These are phyloP conservation scores for Xerocomellus dryophilus DNA, from an alignment of 768 basidiomycete species.

Conservation along the genomic window DNA sequence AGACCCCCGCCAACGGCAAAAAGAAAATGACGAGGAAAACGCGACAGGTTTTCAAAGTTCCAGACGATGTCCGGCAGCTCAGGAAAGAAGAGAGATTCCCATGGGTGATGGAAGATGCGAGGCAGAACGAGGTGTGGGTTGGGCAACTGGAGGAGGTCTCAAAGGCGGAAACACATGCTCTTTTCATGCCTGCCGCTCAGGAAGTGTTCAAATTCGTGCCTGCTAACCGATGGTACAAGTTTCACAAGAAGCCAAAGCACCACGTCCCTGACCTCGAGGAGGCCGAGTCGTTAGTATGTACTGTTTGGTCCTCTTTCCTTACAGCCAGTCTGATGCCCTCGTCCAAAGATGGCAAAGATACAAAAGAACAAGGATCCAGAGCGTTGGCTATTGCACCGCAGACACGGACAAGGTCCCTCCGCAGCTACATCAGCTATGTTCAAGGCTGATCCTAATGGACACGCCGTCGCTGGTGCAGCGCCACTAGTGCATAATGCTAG, in stretches of 20 bases:
- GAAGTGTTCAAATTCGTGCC: conserved; percentile 87
- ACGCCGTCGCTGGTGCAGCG: conserved; percentile 37
- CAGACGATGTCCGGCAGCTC: conserved; percentile 74
- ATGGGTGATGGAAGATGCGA: conserved; percentile 87
- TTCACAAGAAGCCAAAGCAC: conserved; percentile 80
- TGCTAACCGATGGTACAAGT: conserved; percentile 88
- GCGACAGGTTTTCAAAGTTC: conserved; percentile 76
- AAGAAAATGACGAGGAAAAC: conserved; percentile 82
- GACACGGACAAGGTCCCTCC: conserved; percentile 58
- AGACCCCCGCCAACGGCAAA: conserved; percentile 47
- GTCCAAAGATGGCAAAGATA: conserved; percentile 37
- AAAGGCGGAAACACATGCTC: conserved; percentile 69
- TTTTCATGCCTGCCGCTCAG: conserved; percentile 81
- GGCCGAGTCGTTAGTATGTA: conserved; percentile 63
- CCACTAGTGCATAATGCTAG: conserved; percentile 48
- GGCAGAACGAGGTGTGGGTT: conserved; percentile 70
- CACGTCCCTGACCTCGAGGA: conserved; percentile 64
- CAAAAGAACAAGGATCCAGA: conserved; percentile 76
- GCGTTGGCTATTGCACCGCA: conserved; percentile 62
- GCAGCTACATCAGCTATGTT: conserved; percentile 65
- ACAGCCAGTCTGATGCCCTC: background rate
- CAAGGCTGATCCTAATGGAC: conserved; percentile 59
- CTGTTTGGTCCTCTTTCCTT: background rate
- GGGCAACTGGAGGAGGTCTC: conserved; percentile 77
- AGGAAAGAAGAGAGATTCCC: conserved; percentile 85